A percentile compares a stretch with the other conserved stretches of the same genome.
Conservation (phyloP, 2,329 filamentous ascomycete genomes). For the Pestalotiopsis sp. region DNA sequence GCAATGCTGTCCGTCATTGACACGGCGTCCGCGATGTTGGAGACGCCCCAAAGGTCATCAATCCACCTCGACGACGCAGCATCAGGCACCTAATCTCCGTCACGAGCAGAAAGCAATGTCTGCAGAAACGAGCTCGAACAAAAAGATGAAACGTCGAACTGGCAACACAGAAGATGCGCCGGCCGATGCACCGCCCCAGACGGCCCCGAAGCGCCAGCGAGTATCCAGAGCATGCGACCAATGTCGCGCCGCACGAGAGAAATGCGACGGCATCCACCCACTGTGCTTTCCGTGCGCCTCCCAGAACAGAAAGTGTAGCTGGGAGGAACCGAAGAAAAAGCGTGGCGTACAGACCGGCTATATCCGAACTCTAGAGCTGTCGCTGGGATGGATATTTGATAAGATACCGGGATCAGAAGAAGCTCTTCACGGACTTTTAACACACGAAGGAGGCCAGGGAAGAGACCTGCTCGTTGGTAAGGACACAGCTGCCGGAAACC, state of each 20-base stretch:
- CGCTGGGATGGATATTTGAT: slow-evolving; percentile 66
- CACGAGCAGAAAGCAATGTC: neutral
- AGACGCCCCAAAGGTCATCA: neutral
- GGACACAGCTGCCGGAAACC: slow-evolving; percentile 51
- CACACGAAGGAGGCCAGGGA: slow-evolving; percentile 39
- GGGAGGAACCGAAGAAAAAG: slow-evolving; percentile 73
- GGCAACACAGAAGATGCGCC: slow-evolving; percentile 17
- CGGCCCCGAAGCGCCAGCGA: slow-evolving; percentile 57
- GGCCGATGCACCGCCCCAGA: slow-evolving; percentile 16
- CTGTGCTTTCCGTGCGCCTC: slow-evolving; percentile 66
- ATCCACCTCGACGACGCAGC: neutral
- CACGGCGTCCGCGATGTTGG: neutral
- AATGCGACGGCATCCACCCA: slow-evolving; percentile 70
- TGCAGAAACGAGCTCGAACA: slow-evolving; percentile 4
- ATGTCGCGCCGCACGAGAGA: slow-evolving; percentile 67
- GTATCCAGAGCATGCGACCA: slow-evolving; percentile 71
- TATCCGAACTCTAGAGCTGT: slow-evolving; percentile 70
- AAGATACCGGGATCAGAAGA: slow-evolving; percentile 60
- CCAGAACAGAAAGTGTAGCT: slow-evolving; percentile 66
- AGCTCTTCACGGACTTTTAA: slow-evolving; percentile 55
- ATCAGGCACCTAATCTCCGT: neutral
- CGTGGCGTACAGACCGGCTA: slow-evolving; percentile 80
- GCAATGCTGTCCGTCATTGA: neutral
- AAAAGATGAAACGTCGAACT: slow-evolving; percentile 29
- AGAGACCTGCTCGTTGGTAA: slow-evolving; percentile 52